Conservation (phyloP, 2,329 filamentous ascomycete species). For the Phialophora tarda region DNA sequence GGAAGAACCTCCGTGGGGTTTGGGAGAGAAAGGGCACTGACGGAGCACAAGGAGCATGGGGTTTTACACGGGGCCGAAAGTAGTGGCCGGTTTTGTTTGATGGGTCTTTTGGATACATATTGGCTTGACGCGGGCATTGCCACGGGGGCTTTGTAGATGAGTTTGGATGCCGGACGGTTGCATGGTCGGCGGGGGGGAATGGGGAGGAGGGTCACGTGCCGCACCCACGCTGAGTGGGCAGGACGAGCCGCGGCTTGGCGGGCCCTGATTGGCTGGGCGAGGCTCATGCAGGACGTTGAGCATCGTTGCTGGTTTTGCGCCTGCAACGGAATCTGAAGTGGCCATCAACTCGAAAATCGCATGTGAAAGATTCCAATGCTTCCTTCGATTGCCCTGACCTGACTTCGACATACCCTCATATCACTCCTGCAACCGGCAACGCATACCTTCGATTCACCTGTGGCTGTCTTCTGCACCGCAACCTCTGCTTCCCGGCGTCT, state of each 20-base stretch:
- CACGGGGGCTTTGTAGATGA: background rate
- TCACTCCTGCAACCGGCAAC: background rate
- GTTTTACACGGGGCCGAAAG: slow-evolving; percentile 15
- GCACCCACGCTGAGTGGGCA: background rate
- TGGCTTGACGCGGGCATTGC: background rate
- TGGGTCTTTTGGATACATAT: background rate
- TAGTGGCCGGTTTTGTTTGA: background rate
- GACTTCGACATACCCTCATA: background rate
- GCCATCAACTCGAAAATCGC: slow-evolving; percentile 21
- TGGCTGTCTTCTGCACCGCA: background rate
- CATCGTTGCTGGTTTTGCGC: background rate
- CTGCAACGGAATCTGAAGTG: slow-evolving; percentile 12
- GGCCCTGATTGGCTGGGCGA: background rate
- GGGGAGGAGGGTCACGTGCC: background rate
- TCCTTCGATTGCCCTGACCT: slow-evolving; percentile 2
- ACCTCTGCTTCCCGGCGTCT: slow-evolving; percentile 7
- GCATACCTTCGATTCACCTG: background rate
- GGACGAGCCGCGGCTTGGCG: background rate
- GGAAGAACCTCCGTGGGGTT: slow-evolving; percentile 5
- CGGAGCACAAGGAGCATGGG: slow-evolving; percentile 26
- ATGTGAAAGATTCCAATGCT: slow-evolving; percentile 25
- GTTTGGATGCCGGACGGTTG: background rate
- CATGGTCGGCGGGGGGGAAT: background rate
- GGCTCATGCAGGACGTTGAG: slow-evolving; percentile 3
- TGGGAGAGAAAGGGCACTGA: slow-evolving; percentile 25